Evolutionary conservation across 305 asterid genomes (phyloP).

Genomic region (Euphrasia arctica): DNA sequence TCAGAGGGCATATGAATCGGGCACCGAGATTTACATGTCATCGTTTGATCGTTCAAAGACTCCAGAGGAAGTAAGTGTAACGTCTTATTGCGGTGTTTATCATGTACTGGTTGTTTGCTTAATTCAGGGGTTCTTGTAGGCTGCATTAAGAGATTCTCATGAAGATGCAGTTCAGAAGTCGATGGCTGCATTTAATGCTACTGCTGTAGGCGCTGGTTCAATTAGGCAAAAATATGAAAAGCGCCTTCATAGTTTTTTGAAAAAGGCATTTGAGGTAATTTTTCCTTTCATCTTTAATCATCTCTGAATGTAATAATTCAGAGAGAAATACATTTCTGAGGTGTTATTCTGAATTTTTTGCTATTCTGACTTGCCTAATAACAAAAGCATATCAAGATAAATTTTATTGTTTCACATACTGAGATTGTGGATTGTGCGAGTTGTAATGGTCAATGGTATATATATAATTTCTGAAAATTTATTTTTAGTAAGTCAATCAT

Average conservation of each 20-base stretch:
- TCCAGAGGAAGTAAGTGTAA: constrained; percentile 83
- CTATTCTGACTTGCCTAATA: too few species aligned
- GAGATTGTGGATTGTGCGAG: background rate
- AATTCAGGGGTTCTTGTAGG: constrained; percentile 45
- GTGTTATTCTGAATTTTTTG: too few species aligned
- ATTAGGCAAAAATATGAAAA: constrained; percentile 83
- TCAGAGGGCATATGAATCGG: constrained; percentile 83
- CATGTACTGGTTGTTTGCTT: constrained; percentile 23
- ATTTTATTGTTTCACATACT: too few species aligned
- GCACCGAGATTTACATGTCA: constrained; percentile 70
- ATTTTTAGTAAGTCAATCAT: too few species aligned
- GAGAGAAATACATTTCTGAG: too few species aligned
- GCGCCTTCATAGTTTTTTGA: constrained; percentile 70
- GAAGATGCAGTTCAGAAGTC: constrained; percentile 85
- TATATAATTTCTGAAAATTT: too few species aligned
- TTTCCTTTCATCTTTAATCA: constrained; percentile 15
- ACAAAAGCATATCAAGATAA: too few species aligned
- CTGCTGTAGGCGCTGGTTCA: constrained; percentile 89
- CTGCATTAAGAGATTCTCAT: constrained; percentile 84
- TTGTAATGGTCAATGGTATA: background rate
- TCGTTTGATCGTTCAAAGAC: constrained; percentile 74
- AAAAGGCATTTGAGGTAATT: constrained; percentile 87
- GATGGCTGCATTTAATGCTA: constrained; percentile 61
- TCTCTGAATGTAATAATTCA: background rate
- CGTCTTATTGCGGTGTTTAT: constrained; percentile 11